A percentile compares a stretch with the other conserved stretches of the same genome.
These are phyloP conservation scores for Colletotrichum sp. DNA, from an alignment of 2,329 filamentous ascomycete species.

Conservation along the genomic window DNA sequence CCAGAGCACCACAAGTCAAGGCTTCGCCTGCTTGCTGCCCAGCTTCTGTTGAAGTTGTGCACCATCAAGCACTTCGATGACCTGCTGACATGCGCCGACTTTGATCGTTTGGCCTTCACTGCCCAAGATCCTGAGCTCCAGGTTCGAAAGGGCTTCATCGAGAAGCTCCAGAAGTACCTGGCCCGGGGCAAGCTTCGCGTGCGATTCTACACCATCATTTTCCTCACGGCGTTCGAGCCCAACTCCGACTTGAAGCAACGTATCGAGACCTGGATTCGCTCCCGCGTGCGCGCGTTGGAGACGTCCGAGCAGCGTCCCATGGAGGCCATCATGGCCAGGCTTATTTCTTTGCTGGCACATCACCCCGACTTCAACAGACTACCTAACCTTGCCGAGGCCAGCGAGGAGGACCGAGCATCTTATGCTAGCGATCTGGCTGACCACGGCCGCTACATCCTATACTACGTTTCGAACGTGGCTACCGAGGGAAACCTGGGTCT, in stretches of 20 bases:
- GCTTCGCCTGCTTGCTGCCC: slow-evolving; percentile 82
- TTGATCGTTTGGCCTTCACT: slow-evolving; percentile 81
- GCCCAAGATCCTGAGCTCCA: slow-evolving; percentile 77
- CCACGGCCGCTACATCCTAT: slow-evolving; percentile 87
- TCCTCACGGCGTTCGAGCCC: slow-evolving; percentile 91
- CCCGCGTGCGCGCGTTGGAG: slow-evolving; percentile 72
- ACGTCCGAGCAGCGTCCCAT: slow-evolving; percentile 69
- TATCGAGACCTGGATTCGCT: slow-evolving; percentile 87
- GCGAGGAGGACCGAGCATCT: slow-evolving; percentile 41
- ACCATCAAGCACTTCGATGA: slow-evolving; percentile 78
- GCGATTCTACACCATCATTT: slow-evolving; percentile 89
- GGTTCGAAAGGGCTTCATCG: slow-evolving; percentile 80
- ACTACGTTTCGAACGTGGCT: slow-evolving; percentile 83
- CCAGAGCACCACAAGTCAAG: slow-evolving; percentile 79
- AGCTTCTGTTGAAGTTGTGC: slow-evolving; percentile 84
- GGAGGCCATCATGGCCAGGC: slow-evolving; percentile 80
- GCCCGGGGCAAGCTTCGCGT: slow-evolving; percentile 71
- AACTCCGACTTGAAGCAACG: slow-evolving; percentile 73
- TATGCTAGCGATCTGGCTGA: slow-evolving; percentile 70
- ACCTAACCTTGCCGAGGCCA: neutral
- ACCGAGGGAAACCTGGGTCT: slow-evolving; percentile 86
- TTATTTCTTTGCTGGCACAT: slow-evolving; percentile 88
- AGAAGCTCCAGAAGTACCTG: slow-evolving; percentile 90
- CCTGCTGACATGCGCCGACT: slow-evolving; percentile 73
- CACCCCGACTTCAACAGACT: slow-evolving; percentile 82